Evolutionary conservation across 176 grass and related monocot species (phyloP).

Genomic region (Thalia dealbata): DNA sequence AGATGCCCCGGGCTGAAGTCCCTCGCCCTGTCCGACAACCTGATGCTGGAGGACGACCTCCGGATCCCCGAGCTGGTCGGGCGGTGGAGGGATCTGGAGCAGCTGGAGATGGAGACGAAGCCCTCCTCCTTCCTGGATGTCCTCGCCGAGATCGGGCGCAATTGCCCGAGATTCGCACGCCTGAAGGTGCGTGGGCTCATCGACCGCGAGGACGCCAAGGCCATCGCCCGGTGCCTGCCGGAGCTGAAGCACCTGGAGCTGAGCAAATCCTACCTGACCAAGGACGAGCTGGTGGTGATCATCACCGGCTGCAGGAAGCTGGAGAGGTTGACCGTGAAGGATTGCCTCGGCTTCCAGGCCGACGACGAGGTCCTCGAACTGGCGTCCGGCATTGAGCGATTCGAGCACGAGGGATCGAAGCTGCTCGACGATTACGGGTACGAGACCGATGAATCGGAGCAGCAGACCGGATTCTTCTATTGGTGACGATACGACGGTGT

Average conservation of each 20-base stretch:
- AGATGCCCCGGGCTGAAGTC: constrained; percentile 3
- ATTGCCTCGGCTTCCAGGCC: constrained; percentile 11
- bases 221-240: not conserved
- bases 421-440: constrained; percentile 14
- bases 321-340: constrained; percentile 3
- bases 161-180: not conserved
- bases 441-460: constrained; percentile 13
- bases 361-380: constrained; percentile 5
- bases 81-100: constrained; percentile 10
- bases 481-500: not conserved
- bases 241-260: constrained; percentile 13
- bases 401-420: constrained; percentile 15
- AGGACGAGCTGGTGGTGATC: constrained; percentile 13
- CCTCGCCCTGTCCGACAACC: constrained; percentile 2
- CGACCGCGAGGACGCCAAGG: constrained; percentile 6
- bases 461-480: constrained; percentile 6
- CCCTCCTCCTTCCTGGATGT: constrained; percentile 3
- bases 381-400: not conserved
- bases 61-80: constrained; percentile 11
- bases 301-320: not conserved
- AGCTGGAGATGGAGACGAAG: constrained; percentile 13
- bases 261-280: constrained; percentile 15
- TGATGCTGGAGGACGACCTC: constrained; percentile 15
- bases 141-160: constrained; percentile 15
- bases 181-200: constrained; percentile 3